Percentiles rank a stretch among this genome's conserved stretches.
phyloP scores from a whole-genome alignment of 2,329 filamentous ascomycete genomes.

The Stylonectria norvegica region DNA sequence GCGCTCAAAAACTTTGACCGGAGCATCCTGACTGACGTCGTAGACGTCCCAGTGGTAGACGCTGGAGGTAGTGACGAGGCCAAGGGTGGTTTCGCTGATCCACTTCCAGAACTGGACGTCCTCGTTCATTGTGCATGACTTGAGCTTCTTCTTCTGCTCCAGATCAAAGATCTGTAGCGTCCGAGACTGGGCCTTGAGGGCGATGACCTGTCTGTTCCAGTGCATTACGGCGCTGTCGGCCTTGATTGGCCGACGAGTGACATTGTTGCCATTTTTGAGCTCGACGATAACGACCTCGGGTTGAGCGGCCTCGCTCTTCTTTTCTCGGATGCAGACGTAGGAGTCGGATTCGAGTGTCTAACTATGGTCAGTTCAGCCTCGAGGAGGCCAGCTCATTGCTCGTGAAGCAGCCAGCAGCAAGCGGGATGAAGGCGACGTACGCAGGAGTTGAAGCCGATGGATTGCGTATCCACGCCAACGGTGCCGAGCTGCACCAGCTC shows the following conservation, averaged over 20 bases:
- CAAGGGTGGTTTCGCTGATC: conserved; percentile 86
- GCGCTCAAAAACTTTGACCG: conserved; percentile 90
- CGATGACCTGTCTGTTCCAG: conserved; percentile 93
- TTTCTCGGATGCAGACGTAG: conserved; percentile 94
- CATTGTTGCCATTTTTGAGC: conserved; percentile 95
- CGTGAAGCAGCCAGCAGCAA: conserved; percentile 9
- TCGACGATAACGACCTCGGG: conserved; percentile 97
- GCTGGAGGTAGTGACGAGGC: conserved; percentile 83
- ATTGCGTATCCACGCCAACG: conserved; percentile 45
- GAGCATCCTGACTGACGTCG: conserved; percentile 72
- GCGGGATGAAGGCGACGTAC: conserved; percentile 50
- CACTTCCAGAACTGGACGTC: conserved; percentile 99
- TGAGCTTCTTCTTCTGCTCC: conserved; percentile 87
- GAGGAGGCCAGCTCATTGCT: too few relatives aligned
- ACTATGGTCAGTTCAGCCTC: conserved; percentile 18
- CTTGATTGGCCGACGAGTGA: conserved; percentile 93
- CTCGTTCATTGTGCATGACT: conserved; percentile 93
- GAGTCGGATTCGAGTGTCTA: conserved; percentile 97
- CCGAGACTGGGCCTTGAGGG: conserved; percentile 87
- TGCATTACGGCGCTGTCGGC: conserved; percentile 99
- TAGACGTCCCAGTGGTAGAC: conserved; percentile 99
- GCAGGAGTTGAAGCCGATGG: conserved; percentile 77
- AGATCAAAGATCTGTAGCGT: conserved; percentile 98
- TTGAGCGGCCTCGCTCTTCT: conserved; percentile 77
- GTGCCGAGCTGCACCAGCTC: conserved; percentile 72